Conservation (phyloP, 2,329 filamentous ascomycete species). For the Apiospora hydei region DNA sequence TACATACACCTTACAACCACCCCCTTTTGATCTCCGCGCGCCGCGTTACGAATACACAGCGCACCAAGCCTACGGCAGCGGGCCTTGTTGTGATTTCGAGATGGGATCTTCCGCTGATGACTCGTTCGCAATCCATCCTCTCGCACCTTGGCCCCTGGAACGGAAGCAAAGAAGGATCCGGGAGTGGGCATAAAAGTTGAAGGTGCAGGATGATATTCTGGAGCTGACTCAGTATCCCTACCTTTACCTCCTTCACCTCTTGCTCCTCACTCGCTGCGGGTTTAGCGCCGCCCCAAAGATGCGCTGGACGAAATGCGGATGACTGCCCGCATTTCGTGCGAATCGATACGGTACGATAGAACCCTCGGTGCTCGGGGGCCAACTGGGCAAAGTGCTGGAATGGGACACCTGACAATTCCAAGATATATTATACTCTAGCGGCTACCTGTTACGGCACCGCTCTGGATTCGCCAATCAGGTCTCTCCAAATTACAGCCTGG, state of each 20-base stretch:
- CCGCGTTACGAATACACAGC: slow-evolving; percentile 2
- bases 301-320: slow-evolving; percentile 5
- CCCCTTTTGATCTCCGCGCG: background rate
- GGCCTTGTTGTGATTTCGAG: background rate
- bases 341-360: background rate
- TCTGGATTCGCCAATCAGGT: background rate
- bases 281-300: slow-evolving; percentile 11
- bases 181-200: background rate
- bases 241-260: background rate
- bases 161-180: background rate
- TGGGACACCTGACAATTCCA: background rate
- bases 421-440: background rate
- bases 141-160: background rate
- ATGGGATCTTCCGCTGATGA: slow-evolving; percentile 11
- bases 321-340: background rate
- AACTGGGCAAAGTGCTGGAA: too few species aligned
- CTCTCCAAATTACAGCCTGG: background rate
- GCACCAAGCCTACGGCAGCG: background rate
- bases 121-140: background rate
- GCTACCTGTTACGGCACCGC: slow-evolving; percentile 1
- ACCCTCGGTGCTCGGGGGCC: too few species aligned
- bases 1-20: background rate
- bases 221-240: slow-evolving; percentile 20
- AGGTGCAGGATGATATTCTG: background rate
- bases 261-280: background rate